Percentiles rank a stretch among this genome's conserved stretches.
Conservation (phyloP, 495 filamentous ascomycete genomes). For the Trichoderma gamsii region DNA sequence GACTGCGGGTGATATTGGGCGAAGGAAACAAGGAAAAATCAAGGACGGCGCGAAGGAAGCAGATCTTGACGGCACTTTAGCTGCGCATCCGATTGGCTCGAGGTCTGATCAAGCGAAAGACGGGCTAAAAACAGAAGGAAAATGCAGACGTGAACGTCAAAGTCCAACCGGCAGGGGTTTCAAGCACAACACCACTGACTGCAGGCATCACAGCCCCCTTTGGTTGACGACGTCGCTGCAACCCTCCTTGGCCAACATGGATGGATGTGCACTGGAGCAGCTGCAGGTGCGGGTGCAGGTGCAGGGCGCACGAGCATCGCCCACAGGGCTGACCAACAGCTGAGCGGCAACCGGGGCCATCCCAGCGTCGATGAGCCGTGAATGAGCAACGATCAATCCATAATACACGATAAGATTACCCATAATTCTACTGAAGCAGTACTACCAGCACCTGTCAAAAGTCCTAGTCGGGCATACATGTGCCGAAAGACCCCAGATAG, state of each 20-base stretch:
- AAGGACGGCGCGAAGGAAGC: too few species aligned
- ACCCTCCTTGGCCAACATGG: background rate
- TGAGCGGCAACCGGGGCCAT: background rate
- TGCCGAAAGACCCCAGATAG: background rate
- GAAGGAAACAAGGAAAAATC: too few species aligned
- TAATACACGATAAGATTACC: too few species aligned
- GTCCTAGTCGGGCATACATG: background rate
- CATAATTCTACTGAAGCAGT: background rate
- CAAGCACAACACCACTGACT: too few species aligned
- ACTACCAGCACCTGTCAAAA: background rate
- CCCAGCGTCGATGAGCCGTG: background rate
- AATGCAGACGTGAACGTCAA: too few species aligned
- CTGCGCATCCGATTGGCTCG: too few species aligned
- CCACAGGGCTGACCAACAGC: conserved; percentile 4
- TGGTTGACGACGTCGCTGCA: background rate
- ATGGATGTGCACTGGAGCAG: background rate
- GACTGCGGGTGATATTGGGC: background rate
- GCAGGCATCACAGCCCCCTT: background rate
- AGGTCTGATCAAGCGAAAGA: too few species aligned
- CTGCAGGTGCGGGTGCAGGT: background rate
- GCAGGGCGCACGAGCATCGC: background rate
- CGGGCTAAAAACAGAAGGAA: too few species aligned
- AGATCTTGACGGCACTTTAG: too few species aligned
- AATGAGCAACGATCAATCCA: background rate
- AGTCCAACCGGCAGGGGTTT: too few species aligned